Conservation (phyloP, 2,329 filamentous ascomycete genomes). For the Conoideocrella luteorostrata region DNA sequence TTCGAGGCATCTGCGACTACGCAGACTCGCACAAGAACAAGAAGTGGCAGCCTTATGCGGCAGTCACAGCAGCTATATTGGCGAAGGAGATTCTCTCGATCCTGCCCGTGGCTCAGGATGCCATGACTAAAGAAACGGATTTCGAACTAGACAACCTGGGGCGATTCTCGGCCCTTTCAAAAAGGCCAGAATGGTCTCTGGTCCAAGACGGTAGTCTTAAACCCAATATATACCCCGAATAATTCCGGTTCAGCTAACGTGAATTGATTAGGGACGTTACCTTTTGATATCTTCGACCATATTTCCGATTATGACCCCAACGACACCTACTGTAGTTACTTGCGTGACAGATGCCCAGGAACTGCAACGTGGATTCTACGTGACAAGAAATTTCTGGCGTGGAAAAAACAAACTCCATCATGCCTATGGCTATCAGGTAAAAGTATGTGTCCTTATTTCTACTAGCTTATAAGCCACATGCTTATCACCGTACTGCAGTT, state of each 20-base stretch:
- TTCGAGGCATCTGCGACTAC: conserved; percentile 36
- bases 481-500: not conserved
- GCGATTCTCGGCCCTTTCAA: not conserved
- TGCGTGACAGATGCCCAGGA: not conserved
- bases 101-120: not conserved
- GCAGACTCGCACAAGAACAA: conserved; percentile 33
- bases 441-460: not conserved
- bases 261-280: not conserved
- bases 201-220: not conserved
- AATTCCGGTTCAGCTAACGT: not conserved
- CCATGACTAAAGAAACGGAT: not conserved
- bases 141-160: not conserved
- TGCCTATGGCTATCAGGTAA: conserved; percentile 1
- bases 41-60: conserved; percentile 29
- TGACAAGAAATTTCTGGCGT: not conserved
- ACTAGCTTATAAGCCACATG: not conserved
- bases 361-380: conserved; percentile 1
- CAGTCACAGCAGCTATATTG: conserved; percentile 25
- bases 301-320: conserved; percentile 1
- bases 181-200: not conserved
- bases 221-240: not conserved
- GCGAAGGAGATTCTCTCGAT: conserved; percentile 16
- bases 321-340: not conserved
- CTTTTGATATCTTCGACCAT: not conserved
- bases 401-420: not conserved